These are phyloP conservation scores for Cymbopogon citratus DNA, from an alignment of 176 grass and related monocot species.

Conservation along the genomic window DNA sequence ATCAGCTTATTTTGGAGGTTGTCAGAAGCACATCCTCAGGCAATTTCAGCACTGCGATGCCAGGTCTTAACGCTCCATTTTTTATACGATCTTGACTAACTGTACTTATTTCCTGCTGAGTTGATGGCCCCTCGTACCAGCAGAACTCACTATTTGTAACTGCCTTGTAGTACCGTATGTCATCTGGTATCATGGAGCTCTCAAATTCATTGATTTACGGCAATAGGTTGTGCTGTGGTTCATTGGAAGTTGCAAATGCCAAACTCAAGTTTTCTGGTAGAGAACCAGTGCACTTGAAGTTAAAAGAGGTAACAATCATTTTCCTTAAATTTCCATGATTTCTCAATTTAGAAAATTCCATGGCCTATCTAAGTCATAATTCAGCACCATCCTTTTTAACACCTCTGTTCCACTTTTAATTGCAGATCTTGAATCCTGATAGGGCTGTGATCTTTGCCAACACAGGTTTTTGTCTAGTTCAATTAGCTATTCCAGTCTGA, in stretches of 20 bases:
- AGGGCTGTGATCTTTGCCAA: slow-evolving; percentile 59
- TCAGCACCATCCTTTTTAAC: slow-evolving; percentile 3
- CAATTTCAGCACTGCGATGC: slow-evolving; percentile 86
- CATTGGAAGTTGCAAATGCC: slow-evolving; percentile 66
- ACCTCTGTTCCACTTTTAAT: slow-evolving; percentile 9
- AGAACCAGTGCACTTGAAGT: slow-evolving; percentile 47
- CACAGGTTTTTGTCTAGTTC: slow-evolving; percentile 55
- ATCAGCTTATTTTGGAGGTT: slow-evolving; percentile 97
- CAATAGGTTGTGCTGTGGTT: slow-evolving; percentile 80
- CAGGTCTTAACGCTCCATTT: slow-evolving; percentile 46
- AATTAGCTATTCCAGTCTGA: slow-evolving; percentile 19
- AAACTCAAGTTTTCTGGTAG: slow-evolving; percentile 67
- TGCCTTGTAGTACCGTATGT: slow-evolving; percentile 88
- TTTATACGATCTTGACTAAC: not conserved
- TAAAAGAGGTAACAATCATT: slow-evolving; percentile 56
- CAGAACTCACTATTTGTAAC: slow-evolving; percentile 16
- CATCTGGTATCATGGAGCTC: slow-evolving; percentile 92
- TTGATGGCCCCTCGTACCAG: slow-evolving; percentile 14
- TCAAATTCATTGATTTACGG: slow-evolving; percentile 87
- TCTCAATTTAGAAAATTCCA: slow-evolving; percentile 19
- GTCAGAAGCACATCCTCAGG: slow-evolving; percentile 90
- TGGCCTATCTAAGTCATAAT: not conserved
- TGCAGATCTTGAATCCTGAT: slow-evolving; percentile 82
- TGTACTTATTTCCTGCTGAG: slow-evolving; percentile 23
- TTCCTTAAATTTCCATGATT: not conserved